Evolutionary conservation across 164 flowering plant species (phyloP).

Genomic region (Vitis riparia): DNA sequence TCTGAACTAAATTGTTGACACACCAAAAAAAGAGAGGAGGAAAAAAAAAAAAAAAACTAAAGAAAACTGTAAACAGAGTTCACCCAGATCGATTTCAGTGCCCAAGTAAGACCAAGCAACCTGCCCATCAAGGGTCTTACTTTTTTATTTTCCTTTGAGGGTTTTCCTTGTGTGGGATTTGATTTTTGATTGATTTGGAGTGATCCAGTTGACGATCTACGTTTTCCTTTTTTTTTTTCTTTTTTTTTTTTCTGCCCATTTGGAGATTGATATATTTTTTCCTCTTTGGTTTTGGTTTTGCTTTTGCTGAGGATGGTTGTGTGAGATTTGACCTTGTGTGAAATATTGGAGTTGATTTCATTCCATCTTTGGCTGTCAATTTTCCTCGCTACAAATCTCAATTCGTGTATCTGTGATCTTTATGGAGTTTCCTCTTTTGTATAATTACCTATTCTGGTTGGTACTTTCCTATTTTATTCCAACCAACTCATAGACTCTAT

Average conservation of each 20-base stretch:
- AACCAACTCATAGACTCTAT: neutral
- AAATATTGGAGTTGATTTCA: too few relatives aligned
- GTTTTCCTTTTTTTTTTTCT: neutral
- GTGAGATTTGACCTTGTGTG: neutral
- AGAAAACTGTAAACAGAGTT: neutral
- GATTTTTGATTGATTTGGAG: slow-evolving; percentile 12
- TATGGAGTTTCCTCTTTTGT: neutral
- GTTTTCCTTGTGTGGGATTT: neutral
- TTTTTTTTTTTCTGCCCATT: slow-evolving; percentile 2
- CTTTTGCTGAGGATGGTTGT: neutral
- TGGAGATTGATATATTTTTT: neutral
- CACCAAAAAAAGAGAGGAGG: too few relatives aligned
- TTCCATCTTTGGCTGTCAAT: neutral
- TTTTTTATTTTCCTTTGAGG: neutral
- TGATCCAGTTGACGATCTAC: slow-evolving; percentile 20
- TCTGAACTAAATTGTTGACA: slow-evolving; percentile 8
- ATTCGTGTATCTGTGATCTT: slow-evolving; percentile 1
- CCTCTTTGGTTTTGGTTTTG: neutral
- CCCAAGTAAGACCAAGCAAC: slow-evolving; percentile 8
- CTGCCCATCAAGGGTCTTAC: slow-evolving; percentile 10
- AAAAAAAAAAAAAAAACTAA: too few relatives aligned
- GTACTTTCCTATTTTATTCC: neutral
- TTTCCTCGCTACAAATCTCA: neutral
- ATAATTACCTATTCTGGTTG: neutral
- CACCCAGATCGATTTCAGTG: slow-evolving; percentile 23